These are phyloP conservation scores for Ephemerocybe angulata DNA, from an alignment of 768 basidiomycete genomes.

Conservation along the genomic window DNA sequence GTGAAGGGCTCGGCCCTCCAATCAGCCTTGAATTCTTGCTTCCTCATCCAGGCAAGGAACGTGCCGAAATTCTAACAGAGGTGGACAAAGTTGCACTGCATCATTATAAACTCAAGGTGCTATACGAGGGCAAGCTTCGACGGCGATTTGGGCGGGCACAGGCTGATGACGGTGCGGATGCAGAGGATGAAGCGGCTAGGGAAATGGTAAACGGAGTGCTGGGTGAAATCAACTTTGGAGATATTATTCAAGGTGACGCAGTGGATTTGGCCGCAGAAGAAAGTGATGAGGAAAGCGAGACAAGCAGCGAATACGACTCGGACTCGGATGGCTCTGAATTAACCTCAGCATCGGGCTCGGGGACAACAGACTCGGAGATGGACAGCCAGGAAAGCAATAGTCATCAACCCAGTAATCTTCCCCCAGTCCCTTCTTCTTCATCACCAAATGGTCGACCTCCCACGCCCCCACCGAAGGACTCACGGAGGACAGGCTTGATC, in stretches of 20 bases:
- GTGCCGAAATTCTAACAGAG: conserved; percentile 74
- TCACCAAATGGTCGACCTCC: conserved; percentile 3
- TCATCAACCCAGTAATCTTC: conserved; percentile 11
- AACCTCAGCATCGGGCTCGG: conserved; percentile 10
- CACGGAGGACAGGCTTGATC: not conserved
- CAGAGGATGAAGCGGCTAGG: conserved; percentile 80
- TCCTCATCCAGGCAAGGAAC: conserved; percentile 76
- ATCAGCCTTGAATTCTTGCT: conserved; percentile 87
- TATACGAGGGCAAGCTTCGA: conserved; percentile 90
- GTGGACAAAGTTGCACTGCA: conserved; percentile 87
- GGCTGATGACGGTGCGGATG: conserved; percentile 45
- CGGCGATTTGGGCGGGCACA: conserved; percentile 70
- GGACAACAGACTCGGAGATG: not conserved
- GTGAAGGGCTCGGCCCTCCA: conserved; percentile 76
- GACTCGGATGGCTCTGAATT: conserved; percentile 25
- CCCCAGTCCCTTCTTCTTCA: conserved; percentile 13
- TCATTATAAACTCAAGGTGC: conserved; percentile 91
- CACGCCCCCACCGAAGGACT: not conserved
- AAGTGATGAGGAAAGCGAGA: conserved; percentile 43
- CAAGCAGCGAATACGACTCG: conserved; percentile 12
- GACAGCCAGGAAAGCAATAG: not conserved
- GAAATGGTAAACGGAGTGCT: conserved; percentile 79
- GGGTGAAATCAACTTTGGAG: conserved; percentile 77
- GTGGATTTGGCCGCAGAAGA: conserved; percentile 79
- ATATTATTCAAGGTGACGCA: conserved; percentile 73